A percentile compares a stretch with the other conserved stretches of the same genome.
Evolutionary conservation across 2,329 filamentous ascomycete genomes (phyloP).

Genomic region (Ceratocystis ficicola): DNA sequence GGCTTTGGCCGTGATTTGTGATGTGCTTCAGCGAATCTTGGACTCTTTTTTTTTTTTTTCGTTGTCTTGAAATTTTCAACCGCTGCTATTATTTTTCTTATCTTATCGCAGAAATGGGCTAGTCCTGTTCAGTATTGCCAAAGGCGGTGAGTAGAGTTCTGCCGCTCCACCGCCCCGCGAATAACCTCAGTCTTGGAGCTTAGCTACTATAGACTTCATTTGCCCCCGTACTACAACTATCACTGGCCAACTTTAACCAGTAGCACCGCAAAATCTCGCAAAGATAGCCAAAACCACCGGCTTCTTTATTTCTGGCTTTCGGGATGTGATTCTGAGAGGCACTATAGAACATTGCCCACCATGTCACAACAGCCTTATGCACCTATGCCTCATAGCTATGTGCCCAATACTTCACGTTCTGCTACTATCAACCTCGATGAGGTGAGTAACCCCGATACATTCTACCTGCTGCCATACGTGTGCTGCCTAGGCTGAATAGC

Average conservation of each 20-base stretch:
- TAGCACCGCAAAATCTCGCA: no score
- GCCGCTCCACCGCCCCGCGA: conserved; percentile 11
- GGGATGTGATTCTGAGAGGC: conserved; percentile 16
- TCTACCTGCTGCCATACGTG: conserved; percentile 4
- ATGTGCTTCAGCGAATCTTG: neutral
- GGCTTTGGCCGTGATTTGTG: neutral
- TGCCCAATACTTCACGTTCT: conserved; percentile 68
- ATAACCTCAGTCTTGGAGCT: conserved; percentile 1
- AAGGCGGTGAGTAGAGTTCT: conserved; percentile 19
- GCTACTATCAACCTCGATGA: conserved; percentile 91
- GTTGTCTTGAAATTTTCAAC: conserved; percentile 20
- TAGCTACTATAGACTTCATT: neutral
- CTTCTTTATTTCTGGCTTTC: neutral
- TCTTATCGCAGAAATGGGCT: conserved; percentile 20
- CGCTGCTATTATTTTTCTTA: conserved; percentile 21
- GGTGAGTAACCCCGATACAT: conserved; percentile 36
- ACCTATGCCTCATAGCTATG: conserved; percentile 81
- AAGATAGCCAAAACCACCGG: neutral
- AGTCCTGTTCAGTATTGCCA: conserved; percentile 8
- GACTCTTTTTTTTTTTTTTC: conserved; percentile 8
- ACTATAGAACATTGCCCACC: conserved; percentile 23
- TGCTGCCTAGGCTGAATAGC: conserved; percentile 2
- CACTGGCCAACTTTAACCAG: no score
- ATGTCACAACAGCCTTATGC: conserved; percentile 62
- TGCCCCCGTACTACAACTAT: no score